phyloP scores from a whole-genome alignment of 768 basidiomycete genomes.

The Udeniomyces megalosporus region DNA sequence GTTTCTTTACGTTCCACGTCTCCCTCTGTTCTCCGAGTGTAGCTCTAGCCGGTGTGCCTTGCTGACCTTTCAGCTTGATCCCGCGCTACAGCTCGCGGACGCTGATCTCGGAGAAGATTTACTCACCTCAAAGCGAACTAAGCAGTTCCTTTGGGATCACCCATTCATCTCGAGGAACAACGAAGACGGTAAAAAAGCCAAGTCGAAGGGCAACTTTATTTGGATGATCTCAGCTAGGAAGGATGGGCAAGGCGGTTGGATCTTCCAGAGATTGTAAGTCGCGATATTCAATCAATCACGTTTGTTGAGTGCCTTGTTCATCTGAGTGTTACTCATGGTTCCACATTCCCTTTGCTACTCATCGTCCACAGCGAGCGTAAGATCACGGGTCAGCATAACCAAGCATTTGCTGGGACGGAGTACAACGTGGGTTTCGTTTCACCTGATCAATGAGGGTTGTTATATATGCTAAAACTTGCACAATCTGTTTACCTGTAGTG shows the following conservation, averaged over 20 bases:
- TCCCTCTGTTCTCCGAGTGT: not conserved
- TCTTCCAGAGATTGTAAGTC: conserved; percentile 12
- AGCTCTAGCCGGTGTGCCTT: not conserved
- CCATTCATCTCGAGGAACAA: conserved; percentile 91
- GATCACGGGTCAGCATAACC: conserved; percentile 64
- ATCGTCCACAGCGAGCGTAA: conserved; percentile 39
- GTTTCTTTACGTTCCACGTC: conserved; percentile 14
- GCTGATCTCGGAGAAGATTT: conserved; percentile 51
- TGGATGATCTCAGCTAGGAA: conserved; percentile 98
- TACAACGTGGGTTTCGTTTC: not conserved
- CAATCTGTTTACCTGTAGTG: conserved; percentile 53
- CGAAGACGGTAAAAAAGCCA: conserved; percentile 96
- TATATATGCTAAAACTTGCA: not conserved
- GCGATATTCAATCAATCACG: not conserved
- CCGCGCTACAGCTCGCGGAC: conserved; percentile 31
- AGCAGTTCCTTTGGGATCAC: conserved; percentile 85
- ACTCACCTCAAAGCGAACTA: conserved; percentile 87
- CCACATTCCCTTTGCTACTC: conserved; percentile 82
- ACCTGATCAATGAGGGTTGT: conserved; percentile 22
- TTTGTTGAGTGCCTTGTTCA: not conserved
- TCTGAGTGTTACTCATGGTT: conserved; percentile 25
- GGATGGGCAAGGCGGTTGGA: conserved; percentile 23
- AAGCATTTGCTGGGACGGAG: conserved; percentile 35
- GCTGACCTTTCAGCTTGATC: not conserved
- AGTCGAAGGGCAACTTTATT: conserved; percentile 97